Evolutionary conservation across 2,329 filamentous ascomycete genomes (phyloP).

Genomic region (Tricladium varicosporioides): DNA sequence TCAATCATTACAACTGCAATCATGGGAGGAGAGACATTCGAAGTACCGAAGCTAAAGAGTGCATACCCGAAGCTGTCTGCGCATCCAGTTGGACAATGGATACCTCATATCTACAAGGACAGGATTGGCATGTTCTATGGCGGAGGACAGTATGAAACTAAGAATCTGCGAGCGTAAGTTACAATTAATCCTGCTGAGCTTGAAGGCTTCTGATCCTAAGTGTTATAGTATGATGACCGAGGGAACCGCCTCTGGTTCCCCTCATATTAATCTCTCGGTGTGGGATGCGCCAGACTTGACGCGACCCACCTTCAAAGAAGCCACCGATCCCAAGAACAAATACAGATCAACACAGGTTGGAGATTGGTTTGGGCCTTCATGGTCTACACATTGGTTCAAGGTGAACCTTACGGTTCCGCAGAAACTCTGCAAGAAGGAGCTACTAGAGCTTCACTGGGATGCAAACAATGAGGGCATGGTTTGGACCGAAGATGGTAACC

Average conservation of each 20-base stretch:
- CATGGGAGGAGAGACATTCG: constrained; percentile 35
- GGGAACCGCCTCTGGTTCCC: constrained; percentile 61
- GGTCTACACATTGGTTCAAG: constrained; percentile 98
- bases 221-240: constrained; percentile 66
- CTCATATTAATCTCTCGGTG: constrained; percentile 79
- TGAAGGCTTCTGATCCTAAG: constrained; percentile 6
- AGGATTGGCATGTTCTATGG: constrained; percentile 80
- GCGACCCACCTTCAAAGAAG: constrained; percentile 84
- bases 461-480: constrained; percentile 91
- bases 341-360: constrained; percentile 76
- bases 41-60: constrained; percentile 26
- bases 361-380: constrained; percentile 84
- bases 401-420: constrained; percentile 75
- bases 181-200: constrained; percentile 11
- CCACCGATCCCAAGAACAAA: constrained; percentile 56
- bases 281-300: constrained; percentile 79
- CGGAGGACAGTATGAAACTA: constrained; percentile 71
- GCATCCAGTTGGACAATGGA: constrained; percentile 69
- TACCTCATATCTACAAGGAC: constrained; percentile 80
- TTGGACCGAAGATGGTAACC: constrained; percentile 86
- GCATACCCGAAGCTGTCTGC: constrained; percentile 33
- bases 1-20: constrained; percentile 18
- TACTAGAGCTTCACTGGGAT: constrained; percentile 96
- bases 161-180: constrained; percentile 70
- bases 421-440: constrained; percentile 70